phyloP scores from a whole-genome alignment of 2,329 filamentous ascomycete genomes.

The Paracoccidioides brasiliensis region DNA sequence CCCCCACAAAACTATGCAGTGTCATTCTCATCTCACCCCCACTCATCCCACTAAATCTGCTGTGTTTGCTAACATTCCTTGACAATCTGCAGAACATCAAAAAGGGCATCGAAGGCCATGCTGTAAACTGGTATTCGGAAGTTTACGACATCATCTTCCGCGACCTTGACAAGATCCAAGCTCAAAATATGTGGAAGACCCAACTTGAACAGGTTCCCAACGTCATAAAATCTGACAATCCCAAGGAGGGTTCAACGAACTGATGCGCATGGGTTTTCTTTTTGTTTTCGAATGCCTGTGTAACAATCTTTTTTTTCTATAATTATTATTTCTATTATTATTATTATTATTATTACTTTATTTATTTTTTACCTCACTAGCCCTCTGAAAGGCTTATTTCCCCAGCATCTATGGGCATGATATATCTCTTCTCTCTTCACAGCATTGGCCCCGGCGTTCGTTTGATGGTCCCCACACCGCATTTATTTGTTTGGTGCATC shows the following conservation, averaged over 20 bases:
- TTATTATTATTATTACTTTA: neutral
- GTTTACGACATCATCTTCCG: slow-evolving; percentile 89
- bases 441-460: slow-evolving; percentile 1
- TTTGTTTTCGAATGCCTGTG: neutral
- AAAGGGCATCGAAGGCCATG: slow-evolving; percentile 79
- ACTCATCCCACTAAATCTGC: no score
- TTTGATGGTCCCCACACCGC: neutral
- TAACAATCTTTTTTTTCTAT: neutral
- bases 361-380: neutral
- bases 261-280: neutral
- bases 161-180: slow-evolving; percentile 57
- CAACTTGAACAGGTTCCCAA: slow-evolving; percentile 40
- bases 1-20: neutral
- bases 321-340: neutral
- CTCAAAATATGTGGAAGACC: slow-evolving; percentile 59
- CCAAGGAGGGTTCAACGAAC: slow-evolving; percentile 3
- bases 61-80: neutral
- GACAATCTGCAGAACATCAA: slow-evolving; percentile 70
- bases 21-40: slow-evolving; percentile 1
- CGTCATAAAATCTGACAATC: slow-evolving; percentile 25
- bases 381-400: no score
- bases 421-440: slow-evolving; percentile 5
- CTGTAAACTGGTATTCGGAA: slow-evolving; percentile 86
- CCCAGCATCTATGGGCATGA: neutral
- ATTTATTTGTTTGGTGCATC: neutral